A percentile compares a stretch with the other conserved stretches of the same genome.
Conservation (phyloP, 164 flowering plant genomes). For the Sextonia rubra region DNA sequence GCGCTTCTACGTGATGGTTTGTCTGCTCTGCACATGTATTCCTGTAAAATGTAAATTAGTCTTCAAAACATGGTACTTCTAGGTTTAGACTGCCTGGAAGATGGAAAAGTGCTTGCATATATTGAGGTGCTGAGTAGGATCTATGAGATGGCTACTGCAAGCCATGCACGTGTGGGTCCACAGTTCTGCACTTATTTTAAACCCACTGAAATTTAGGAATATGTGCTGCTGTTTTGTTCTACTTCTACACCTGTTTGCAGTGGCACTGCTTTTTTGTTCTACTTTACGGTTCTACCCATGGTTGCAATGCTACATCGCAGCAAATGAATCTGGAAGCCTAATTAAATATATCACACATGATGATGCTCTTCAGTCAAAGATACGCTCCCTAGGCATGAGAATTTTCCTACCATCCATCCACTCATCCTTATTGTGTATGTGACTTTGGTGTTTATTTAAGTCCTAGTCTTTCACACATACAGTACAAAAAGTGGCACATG, state of each 20-base stretch:
- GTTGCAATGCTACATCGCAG: background rate
- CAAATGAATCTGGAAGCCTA: background rate
- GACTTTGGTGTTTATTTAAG: background rate
- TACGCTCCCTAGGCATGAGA: background rate
- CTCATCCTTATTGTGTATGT: no score
- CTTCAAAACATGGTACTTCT: no score
- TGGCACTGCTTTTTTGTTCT: no score
- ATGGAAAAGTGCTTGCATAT: no score
- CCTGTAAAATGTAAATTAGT: background rate
- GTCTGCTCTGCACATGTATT: conserved; percentile 9
- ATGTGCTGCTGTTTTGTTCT: no score
- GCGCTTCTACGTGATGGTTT: conserved; percentile 56
- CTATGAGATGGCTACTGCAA: background rate
- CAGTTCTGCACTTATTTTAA: no score
- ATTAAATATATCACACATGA: background rate
- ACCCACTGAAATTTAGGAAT: no score
- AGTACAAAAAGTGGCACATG: background rate
- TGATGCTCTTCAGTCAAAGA: background rate
- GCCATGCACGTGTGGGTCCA: no score
- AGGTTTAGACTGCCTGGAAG: no score
- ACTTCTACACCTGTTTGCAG: no score
- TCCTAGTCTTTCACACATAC: background rate
- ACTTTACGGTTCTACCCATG: no score
- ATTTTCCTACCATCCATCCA: background rate
- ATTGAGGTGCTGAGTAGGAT: background rate